phyloP scores from a whole-genome alignment of 2,329 filamentous ascomycete species.

The Neofusicoccum sp. region DNA sequence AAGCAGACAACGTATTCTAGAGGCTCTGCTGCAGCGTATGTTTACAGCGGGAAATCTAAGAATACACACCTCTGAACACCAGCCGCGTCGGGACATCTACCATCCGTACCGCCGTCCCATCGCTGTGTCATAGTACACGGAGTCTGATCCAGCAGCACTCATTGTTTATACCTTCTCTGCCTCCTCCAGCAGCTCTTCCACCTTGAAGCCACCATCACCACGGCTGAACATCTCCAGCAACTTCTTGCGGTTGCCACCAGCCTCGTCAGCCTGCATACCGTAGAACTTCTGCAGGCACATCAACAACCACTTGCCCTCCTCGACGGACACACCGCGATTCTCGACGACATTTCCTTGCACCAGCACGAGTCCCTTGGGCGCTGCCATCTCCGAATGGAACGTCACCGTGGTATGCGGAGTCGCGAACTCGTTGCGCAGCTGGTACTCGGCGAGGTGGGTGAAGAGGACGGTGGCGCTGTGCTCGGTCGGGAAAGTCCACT shows the following conservation, averaged over 20 bases:
- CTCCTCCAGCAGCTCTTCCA: slow-evolving; percentile 86
- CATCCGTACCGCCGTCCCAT: neutral
- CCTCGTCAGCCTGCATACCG: slow-evolving; percentile 60
- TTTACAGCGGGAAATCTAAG: neutral
- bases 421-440: slow-evolving; percentile 84
- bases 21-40: neutral
- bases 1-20: too few relatives aligned
- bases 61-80: too few relatives aligned
- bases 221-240: slow-evolving; percentile 80
- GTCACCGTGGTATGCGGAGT: slow-evolving; percentile 93
- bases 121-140: neutral
- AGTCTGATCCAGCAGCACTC: neutral
- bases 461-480: slow-evolving; percentile 71
- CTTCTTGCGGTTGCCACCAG: slow-evolving; percentile 57
- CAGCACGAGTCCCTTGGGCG: slow-evolving; percentile 76
- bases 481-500: slow-evolving; percentile 86
- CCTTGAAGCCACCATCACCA: slow-evolving; percentile 77
- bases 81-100: neutral
- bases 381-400: slow-evolving; percentile 80
- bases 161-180: slow-evolving; percentile 69
- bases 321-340: slow-evolving; percentile 72
- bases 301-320: slow-evolving; percentile 86
- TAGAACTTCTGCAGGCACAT: slow-evolving; percentile 97
- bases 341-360: slow-evolving; percentile 82
- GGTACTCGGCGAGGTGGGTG: slow-evolving; percentile 91